phyloP scores from a whole-genome alignment of 1,139 yeast species.

The Taiozyma onychis region DNA sequence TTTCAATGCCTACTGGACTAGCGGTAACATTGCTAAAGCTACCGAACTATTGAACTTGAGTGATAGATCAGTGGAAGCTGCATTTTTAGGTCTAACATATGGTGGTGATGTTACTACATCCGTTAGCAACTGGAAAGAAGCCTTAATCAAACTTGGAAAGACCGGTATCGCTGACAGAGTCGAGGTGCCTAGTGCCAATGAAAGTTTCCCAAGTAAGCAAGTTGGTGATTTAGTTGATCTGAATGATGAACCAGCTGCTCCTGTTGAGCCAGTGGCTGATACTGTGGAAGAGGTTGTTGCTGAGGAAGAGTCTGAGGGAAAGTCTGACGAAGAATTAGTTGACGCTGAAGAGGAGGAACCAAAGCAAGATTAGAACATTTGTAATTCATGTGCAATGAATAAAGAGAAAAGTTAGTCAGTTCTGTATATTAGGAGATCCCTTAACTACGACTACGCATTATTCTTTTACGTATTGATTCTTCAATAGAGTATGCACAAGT shows the following conservation, averaged over 20 bases:
- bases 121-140: slow-evolving; percentile 62
- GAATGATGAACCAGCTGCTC: slow-evolving; percentile 11
- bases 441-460: not conserved
- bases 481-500: not conserved
- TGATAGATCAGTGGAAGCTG: slow-evolving; percentile 78
- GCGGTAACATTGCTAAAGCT: slow-evolving; percentile 65
- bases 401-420: not conserved
- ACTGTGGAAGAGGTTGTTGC: slow-evolving; percentile 17
- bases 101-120: slow-evolving; percentile 48
- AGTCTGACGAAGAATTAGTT: slow-evolving; percentile 8
- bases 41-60: slow-evolving; percentile 62
- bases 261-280: slow-evolving; percentile 13
- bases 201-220: slow-evolving; percentile 23
- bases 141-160: slow-evolving; percentile 48
- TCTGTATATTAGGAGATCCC: not conserved
- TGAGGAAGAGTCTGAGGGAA: slow-evolving; percentile 17
- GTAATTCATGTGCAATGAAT: not conserved
- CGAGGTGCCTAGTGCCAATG: slow-evolving; percentile 32
- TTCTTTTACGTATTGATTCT: not conserved
- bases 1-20: slow-evolving; percentile 86
- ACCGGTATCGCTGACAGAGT: slow-evolving; percentile 57
- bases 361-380: slow-evolving; percentile 12
- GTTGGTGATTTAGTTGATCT: slow-evolving; percentile 31
- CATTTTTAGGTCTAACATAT: slow-evolving; percentile 74
- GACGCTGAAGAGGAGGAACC: slow-evolving; percentile 15